A percentile compares a stretch with the other conserved stretches of the same genome.
phyloP scores from a whole-genome alignment of 2,329 filamentous ascomycete species.

The Anisogramma anomala region DNA sequence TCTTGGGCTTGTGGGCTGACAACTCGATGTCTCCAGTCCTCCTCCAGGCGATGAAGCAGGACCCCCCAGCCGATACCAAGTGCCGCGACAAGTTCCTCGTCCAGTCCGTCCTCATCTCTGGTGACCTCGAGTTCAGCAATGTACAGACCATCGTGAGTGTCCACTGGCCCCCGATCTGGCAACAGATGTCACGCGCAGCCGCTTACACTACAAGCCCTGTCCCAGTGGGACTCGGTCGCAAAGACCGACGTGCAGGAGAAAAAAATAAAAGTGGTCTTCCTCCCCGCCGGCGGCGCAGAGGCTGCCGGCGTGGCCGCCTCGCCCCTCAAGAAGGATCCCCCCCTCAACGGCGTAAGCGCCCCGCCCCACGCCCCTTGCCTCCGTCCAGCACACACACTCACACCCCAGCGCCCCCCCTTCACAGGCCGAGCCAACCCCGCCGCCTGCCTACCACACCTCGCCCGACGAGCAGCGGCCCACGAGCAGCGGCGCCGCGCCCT shows the following conservation, averaged over 20 bases:
- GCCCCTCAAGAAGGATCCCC: slow-evolving; percentile 18
- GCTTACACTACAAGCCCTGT: slow-evolving; percentile 18
- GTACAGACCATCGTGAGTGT: slow-evolving; percentile 65
- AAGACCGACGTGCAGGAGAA: slow-evolving; percentile 77
- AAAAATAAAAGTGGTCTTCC: slow-evolving; percentile 88
- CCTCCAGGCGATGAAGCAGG: slow-evolving; percentile 94
- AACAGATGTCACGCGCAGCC: slow-evolving; percentile 4
- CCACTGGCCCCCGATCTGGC: not conserved
- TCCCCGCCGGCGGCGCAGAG: slow-evolving; percentile 45
- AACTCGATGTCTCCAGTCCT: slow-evolving; percentile 50
- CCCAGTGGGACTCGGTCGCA: slow-evolving; percentile 65
- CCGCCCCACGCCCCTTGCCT: not conserved
- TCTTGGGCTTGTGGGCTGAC: slow-evolving; percentile 5
- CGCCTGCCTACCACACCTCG: slow-evolving; percentile 23
- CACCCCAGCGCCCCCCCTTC: not conserved
- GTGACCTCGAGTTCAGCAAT: slow-evolving; percentile 73
- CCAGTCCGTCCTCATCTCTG: slow-evolving; percentile 74
- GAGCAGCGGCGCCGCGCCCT: slow-evolving; percentile 14
- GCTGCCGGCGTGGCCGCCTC: slow-evolving; percentile 18
- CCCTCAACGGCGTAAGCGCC: slow-evolving; percentile 21
- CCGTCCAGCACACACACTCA: slow-evolving; percentile 1
- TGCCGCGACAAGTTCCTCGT: slow-evolving; percentile 98
- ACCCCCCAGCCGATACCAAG: slow-evolving; percentile 73
- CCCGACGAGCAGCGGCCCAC: slow-evolving; percentile 19
- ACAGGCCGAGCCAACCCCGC: slow-evolving; percentile 24